phyloP scores from a whole-genome alignment of 495 filamentous ascomycete species.

The Penicillium goetzii region DNA sequence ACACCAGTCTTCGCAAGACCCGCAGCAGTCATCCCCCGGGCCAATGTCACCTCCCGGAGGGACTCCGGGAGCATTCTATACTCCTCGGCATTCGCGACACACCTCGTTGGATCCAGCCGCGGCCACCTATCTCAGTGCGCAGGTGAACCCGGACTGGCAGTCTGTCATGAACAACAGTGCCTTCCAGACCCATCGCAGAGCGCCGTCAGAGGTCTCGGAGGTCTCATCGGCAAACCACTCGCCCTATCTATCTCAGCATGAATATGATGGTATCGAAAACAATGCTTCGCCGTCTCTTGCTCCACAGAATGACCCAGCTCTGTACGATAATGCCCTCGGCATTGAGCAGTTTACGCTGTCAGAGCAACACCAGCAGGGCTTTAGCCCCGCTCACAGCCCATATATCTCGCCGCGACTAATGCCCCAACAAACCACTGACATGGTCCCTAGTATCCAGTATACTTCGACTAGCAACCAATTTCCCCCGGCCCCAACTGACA shows the following conservation, averaged over 20 bases:
- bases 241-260: slow-evolving; percentile 76
- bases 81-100: slow-evolving; percentile 72
- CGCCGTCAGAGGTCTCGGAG: slow-evolving; percentile 90
- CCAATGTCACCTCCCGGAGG: slow-evolving; percentile 57
- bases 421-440: slow-evolving; percentile 67
- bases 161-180: slow-evolving; percentile 61
- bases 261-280: slow-evolving; percentile 75
- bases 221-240: slow-evolving; percentile 81
- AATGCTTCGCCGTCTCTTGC: slow-evolving; percentile 79
- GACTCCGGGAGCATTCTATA: slow-evolving; percentile 57
- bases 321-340: slow-evolving; percentile 78
- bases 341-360: slow-evolving; percentile 83
- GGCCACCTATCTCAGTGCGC: slow-evolving; percentile 68
- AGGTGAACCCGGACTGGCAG: slow-evolving; percentile 65
- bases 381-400: slow-evolving; percentile 82
- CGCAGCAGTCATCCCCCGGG: slow-evolving; percentile 53
- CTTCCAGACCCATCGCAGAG: slow-evolving; percentile 78
- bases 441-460: slow-evolving; percentile 50
- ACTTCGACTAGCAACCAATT: slow-evolving; percentile 55
- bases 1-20: slow-evolving; percentile 68
- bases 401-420: slow-evolving; percentile 81
- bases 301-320: slow-evolving; percentile 66
- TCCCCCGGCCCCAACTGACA: slow-evolving; percentile 53
- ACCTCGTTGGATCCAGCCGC: slow-evolving; percentile 80
- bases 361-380: slow-evolving; percentile 64